Evolutionary conservation across 2,329 filamentous ascomycete genomes (phyloP), one percentile per base, ranked within the genome.

Genomic region (Cercospora sojina): DNA sequence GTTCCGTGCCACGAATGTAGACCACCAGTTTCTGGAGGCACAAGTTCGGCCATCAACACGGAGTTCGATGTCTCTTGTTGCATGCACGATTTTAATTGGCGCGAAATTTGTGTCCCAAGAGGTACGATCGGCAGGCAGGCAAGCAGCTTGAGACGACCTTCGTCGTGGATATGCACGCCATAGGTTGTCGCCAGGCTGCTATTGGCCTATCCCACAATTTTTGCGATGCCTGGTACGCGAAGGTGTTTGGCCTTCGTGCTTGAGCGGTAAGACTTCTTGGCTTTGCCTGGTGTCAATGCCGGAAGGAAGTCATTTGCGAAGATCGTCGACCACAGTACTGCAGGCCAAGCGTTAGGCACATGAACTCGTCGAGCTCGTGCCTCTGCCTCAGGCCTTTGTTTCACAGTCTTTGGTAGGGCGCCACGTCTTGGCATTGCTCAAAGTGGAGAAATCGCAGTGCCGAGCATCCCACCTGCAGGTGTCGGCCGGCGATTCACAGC

Each of bases 391-490:
- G 47, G 23, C 23, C 5, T 12, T 47, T 20, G n/a, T 47, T 8
- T 47, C 35, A 13, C 20, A 23, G 47, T 25, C 6, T 56, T n/a
- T 18, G 13, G 29, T 32, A 12, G 12, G 18, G 25, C 18, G 53
- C 53, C 53, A 57, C 53, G 13, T 35, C 53, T 57, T 57, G 53
- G 53, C 51, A 56, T 23, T 12, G 51, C 31, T n/a, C 53, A 35
- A 23, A 35, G 29, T 57, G 53, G 53, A 57, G 53, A 57, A 35
- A 16, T 31, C 8, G 53, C n/a, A 57, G 53, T 35, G 29, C 53
- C 53, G 53, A 35, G 53, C 53, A 16, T 57, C 53, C 53, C 31
- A 32, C 53, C 53, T 57, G 53, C 53, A 57, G 27, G 29, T 35
- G 8, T 16, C 13, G 20, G 53, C 8, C 53, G n/a, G 29, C 53